Evolutionary conservation across 805 yeast genomes (phyloP), one percentile per base, ranked within the genome.

Genomic region (Torulaspora delbrueckii): DNA sequence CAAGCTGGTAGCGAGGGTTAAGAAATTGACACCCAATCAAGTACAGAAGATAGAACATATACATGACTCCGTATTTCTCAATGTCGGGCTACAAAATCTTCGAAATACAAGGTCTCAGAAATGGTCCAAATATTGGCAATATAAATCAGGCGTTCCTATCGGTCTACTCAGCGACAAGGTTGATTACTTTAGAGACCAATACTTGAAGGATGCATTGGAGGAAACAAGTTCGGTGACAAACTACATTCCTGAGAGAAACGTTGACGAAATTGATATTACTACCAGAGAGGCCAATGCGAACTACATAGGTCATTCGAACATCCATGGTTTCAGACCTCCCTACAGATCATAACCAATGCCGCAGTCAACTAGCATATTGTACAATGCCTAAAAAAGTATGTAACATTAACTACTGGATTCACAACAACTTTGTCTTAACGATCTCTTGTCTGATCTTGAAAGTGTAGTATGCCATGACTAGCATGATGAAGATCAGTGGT

Each of bases 41-140:
- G 61, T 77, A 18, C 71, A 64, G 45, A 77, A 75, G 50, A 56
- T 76, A 27, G 81, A 77, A 50, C 73, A 74, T 51, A 50, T 69
- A 5, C 82, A 77, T 48, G 77, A 78, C 34, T 63, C 72, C 7
- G 75, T 76, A 24, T 71, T 72, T 25, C 51, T 73, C 16, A 75
- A 75, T 53, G 69, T 69, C 36, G 70, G 73, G 30, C 52, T 76
- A 37, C 70, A 71, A 49, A 66, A 66, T 39, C 69, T 71, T 12
- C 58, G 81, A 43, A 55, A 65, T 4, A 53, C 69, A 25, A 63
- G 81, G 51, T 60, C 65, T 23, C 67, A 63, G 37, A 78, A 71
- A 56, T 78, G 82, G 82, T 52, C 59, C 18, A 66, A 65, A 53
- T 78, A 73, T 51, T 78, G 74, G 71, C 69, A 66, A 41, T 63